Evolutionary conservation across 129 eudicot genomes (phyloP).

Genomic region (Escallonia rubra): DNA sequence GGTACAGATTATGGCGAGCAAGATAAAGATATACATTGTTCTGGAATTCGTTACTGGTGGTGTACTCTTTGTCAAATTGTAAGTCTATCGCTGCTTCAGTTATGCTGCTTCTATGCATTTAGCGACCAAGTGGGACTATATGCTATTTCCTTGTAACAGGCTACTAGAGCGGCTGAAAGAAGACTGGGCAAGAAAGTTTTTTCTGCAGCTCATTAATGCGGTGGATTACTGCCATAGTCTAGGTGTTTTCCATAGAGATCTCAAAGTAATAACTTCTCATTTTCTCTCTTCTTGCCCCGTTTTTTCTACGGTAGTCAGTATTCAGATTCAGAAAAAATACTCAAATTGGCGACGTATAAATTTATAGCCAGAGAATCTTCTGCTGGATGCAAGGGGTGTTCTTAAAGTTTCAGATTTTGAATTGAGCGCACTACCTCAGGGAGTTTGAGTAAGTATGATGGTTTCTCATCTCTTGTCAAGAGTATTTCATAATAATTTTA

Average conservation of each 20-base stretch:
- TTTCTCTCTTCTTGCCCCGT: too few relatives aligned
- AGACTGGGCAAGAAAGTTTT: conserved; percentile 3
- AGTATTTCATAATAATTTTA: too few relatives aligned
- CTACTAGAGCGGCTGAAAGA: neutral
- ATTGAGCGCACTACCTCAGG: conserved; percentile 88
- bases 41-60: neutral
- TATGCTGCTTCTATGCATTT: too few relatives aligned
- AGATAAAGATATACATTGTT: neutral
- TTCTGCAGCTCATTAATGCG: conserved; percentile 1
- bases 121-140: too few relatives aligned
- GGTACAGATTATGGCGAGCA: neutral
- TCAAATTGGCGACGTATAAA: too few relatives aligned
- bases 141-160: neutral
- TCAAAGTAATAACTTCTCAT: neutral
- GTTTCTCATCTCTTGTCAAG: too few relatives aligned
- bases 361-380: conserved; percentile 77
- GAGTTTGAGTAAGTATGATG: conserved; percentile 21
- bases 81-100: too few relatives aligned
- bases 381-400: conserved; percentile 67
- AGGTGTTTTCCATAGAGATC: neutral
- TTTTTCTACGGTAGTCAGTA: too few relatives aligned
- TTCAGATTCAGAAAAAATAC: too few relatives aligned
- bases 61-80: neutral
- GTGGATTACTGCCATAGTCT: conserved; percentile 1
- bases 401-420: conserved; percentile 95